phyloP scores from a whole-genome alignment of 257 asterid species.

The Solanum sejunctum region DNA sequence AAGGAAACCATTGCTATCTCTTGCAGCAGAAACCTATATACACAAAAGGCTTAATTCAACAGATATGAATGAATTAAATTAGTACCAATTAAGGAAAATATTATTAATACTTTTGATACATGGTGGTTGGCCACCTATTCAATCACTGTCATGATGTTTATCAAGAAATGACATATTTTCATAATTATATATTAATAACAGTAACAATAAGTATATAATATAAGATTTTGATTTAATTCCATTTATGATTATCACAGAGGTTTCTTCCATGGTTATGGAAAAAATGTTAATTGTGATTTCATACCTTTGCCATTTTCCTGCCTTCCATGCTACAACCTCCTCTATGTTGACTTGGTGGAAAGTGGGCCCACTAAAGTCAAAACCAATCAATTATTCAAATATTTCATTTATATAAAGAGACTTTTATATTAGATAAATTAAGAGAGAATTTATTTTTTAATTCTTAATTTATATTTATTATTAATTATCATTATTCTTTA shows the following conservation, averaged over 20 bases:
- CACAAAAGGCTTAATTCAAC: not conserved
- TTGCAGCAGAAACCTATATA: conserved; percentile 7
- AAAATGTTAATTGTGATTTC: not conserved
- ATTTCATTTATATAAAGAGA: too few relatives aligned
- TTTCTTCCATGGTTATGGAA: not conserved
- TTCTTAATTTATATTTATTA: too few relatives aligned
- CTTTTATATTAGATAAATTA: too few relatives aligned
- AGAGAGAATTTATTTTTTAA: too few relatives aligned
- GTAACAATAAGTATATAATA: too few relatives aligned
- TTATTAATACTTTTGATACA: not conserved
- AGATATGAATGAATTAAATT: not conserved
- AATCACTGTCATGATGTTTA: not conserved
- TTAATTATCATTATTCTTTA: too few relatives aligned
- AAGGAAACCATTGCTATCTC: conserved; percentile 24
- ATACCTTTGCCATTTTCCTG: conserved; percentile 8
- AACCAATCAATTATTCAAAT: not conserved
- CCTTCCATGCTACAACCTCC: conserved; percentile 18
- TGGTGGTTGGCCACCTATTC: not conserved
- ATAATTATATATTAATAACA: not conserved
- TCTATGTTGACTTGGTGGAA: conserved; percentile 32
- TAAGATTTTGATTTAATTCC: too few relatives aligned
- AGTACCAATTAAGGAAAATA: not conserved
- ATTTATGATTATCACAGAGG: not conserved
- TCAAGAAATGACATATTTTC: not conserved
- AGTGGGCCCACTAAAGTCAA: conserved; percentile 57